A percentile compares a stretch with the other conserved stretches of the same genome.
Conservation (phyloP, 257 asterid genomes). For the Orobanche coerulescens region DNA sequence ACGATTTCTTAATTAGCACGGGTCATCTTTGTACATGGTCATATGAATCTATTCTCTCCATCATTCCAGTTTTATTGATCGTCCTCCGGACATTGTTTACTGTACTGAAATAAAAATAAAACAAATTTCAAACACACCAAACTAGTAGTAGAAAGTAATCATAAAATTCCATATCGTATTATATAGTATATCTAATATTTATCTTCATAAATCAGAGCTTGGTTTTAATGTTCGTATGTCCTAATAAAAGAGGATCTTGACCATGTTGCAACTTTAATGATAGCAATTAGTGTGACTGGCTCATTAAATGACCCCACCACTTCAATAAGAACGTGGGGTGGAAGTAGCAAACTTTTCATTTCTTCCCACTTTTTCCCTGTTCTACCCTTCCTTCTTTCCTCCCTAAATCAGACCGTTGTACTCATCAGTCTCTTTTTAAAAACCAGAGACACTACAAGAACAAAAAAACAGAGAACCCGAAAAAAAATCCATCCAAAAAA, state of each 20-base stretch:
- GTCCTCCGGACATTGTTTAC: no score
- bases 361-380: constrained; percentile 13
- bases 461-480: neutral
- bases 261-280: constrained; percentile 16
- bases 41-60: no score
- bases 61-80: no score
- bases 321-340: constrained; percentile 53
- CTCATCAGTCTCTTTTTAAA: constrained; percentile 21
- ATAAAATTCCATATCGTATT: no score
- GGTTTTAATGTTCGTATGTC: neutral
- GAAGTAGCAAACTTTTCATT: constrained; percentile 16
- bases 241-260: neutral
- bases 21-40: no score
- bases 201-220: neutral
- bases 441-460: neutral
- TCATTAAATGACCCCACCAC: constrained; percentile 32
- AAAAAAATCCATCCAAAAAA: neutral
- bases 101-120: no score
- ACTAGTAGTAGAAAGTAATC: no score
- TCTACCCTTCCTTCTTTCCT: constrained; percentile 28
- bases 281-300: neutral
- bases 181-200: no score
- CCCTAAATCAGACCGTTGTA: constrained; percentile 65
- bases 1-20: no score
- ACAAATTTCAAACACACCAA: no score